Evolutionary conservation across 2,329 filamentous ascomycete genomes (phyloP).

Genomic region (Ascochyta viciae-villosae): DNA sequence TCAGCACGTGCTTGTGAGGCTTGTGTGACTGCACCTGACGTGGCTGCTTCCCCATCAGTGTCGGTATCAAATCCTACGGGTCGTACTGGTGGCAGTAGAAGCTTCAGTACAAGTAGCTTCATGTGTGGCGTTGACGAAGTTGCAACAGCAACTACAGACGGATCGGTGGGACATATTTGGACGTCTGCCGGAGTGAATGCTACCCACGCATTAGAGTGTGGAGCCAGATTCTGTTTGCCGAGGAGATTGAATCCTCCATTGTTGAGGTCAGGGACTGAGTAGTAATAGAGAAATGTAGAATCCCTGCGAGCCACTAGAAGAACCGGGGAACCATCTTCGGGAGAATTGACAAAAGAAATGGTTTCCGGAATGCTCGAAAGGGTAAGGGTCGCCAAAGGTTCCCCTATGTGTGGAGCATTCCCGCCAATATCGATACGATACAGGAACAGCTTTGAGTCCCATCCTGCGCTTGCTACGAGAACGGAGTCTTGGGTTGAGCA

Average conservation of each 20-base stretch:
- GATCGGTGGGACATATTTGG: slow-evolving; percentile 62
- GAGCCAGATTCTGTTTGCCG: slow-evolving; percentile 67
- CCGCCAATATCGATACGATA: slow-evolving; percentile 51
- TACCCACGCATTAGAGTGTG: slow-evolving; percentile 69
- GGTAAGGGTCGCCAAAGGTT: slow-evolving; percentile 52
- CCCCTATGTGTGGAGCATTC: slow-evolving; percentile 41
- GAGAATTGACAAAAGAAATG: slow-evolving; percentile 60
- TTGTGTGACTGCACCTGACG: slow-evolving; percentile 51
- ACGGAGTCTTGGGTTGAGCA: slow-evolving; percentile 43
- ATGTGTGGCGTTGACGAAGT: slow-evolving; percentile 68
- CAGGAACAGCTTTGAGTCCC: slow-evolving; percentile 64
- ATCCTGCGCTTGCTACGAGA: slow-evolving; percentile 64
- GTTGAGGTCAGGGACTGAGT: slow-evolving; percentile 45
- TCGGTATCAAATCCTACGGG: slow-evolving; percentile 8
- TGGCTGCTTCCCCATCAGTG: slow-evolving; percentile 8
- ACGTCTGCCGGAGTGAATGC: slow-evolving; percentile 67
- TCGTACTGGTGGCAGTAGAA: slow-evolving; percentile 58
- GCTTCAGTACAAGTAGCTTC: slow-evolving; percentile 66
- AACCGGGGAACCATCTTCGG: slow-evolving; percentile 54
- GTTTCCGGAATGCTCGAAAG: slow-evolving; percentile 65
- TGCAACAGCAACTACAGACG: slow-evolving; percentile 63
- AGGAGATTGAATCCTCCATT: slow-evolving; percentile 46
- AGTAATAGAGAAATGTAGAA: slow-evolving; percentile 66
- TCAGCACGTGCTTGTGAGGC: slow-evolving; percentile 60
- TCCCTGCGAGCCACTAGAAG: slow-evolving; percentile 64